These are phyloP conservation scores for Schoenoplectus tabernaemontani DNA, from an alignment of 202 grass and related monocot species.

Conservation along the genomic window DNA sequence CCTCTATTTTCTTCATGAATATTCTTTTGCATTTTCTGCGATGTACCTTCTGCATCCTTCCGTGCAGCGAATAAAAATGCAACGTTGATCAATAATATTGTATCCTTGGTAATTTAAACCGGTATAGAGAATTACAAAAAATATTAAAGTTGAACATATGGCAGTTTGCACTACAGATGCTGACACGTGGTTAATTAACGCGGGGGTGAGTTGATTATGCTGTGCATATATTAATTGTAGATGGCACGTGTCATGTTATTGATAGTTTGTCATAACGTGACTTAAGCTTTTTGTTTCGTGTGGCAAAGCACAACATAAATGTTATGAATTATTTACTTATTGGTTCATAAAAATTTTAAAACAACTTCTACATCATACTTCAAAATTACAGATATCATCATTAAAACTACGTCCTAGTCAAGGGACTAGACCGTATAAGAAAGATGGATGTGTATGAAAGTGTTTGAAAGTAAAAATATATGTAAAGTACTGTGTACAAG, in stretches of 20 bases:
- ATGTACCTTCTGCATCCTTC: neutral
- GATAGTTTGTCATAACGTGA: too few relatives aligned
- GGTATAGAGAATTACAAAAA: neutral
- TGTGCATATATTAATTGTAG: neutral
- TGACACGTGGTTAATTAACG: neutral
- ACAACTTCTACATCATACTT: neutral
- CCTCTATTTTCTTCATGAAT: neutral
- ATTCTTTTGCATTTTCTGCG: neutral
- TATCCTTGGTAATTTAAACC: neutral
- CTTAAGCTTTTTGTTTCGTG: neutral
- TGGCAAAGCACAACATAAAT: neutral
- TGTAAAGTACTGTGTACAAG: too few relatives aligned
- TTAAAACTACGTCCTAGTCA: too few relatives aligned
- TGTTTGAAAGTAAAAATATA: too few relatives aligned
- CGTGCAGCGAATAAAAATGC: too few relatives aligned
- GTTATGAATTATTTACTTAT: neutral
- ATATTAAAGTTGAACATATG: neutral
- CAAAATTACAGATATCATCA: too few relatives aligned
- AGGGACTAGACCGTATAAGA: too few relatives aligned
- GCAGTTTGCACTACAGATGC: too few relatives aligned
- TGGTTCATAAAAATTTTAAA: neutral
- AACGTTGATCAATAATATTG: too few relatives aligned
- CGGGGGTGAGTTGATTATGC: neutral
- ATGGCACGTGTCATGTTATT: neutral
- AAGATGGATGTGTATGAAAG: too few relatives aligned